A percentile compares a stretch with the other conserved stretches of the same genome.
phyloP scores from a whole-genome alignment of 169 alveolate species.

The Plasmodium blacklocki region DNA sequence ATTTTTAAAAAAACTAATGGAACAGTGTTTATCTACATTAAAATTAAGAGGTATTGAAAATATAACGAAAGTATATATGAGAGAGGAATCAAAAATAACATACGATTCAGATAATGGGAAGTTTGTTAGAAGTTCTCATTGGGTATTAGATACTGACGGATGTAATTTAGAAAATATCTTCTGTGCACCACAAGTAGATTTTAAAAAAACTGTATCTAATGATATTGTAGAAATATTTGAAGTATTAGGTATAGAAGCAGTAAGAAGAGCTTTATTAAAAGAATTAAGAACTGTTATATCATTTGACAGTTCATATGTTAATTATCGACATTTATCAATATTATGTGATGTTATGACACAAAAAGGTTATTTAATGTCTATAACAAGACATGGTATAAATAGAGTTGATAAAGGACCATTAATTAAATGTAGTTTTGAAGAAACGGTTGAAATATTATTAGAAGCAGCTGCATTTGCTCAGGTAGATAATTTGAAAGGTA shows the following conservation, averaged over 20 bases:
- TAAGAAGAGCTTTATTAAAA: slow-evolving; percentile 95
- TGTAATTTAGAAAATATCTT: slow-evolving; percentile 96
- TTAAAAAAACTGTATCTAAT: slow-evolving; percentile 95
- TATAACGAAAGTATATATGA: slow-evolving; percentile 96
- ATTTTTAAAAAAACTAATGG: slow-evolving; percentile 90
- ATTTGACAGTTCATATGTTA: slow-evolving; percentile 97
- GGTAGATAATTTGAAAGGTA: slow-evolving; percentile 92
- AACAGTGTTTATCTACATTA: slow-evolving; percentile 88
- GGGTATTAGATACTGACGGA: slow-evolving; percentile 99
- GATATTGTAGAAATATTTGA: slow-evolving; percentile 97
- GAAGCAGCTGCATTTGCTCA: slow-evolving; percentile 99
- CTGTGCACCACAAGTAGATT: slow-evolving; percentile 93
- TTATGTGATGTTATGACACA: slow-evolving; percentile 99
- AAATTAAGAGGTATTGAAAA: slow-evolving; percentile 89
- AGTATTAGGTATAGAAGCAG: slow-evolving; percentile 99
- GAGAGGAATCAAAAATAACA: slow-evolving; percentile 93
- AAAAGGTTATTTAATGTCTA: slow-evolving; percentile 98
- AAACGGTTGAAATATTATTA: slow-evolving; percentile 98
- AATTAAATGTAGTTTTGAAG: slow-evolving; percentile 99
- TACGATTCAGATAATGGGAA: slow-evolving; percentile 92
- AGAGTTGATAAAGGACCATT: slow-evolving; percentile 98
- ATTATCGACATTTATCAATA: slow-evolving; percentile 98
- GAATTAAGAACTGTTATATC: slow-evolving; percentile 95
- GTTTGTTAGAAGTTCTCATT: slow-evolving; percentile 93
- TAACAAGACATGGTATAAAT: slow-evolving; percentile 99